These are phyloP conservation scores for Saraca asoca DNA, from an alignment of 331 rosid genomes.

Conservation along the genomic window DNA sequence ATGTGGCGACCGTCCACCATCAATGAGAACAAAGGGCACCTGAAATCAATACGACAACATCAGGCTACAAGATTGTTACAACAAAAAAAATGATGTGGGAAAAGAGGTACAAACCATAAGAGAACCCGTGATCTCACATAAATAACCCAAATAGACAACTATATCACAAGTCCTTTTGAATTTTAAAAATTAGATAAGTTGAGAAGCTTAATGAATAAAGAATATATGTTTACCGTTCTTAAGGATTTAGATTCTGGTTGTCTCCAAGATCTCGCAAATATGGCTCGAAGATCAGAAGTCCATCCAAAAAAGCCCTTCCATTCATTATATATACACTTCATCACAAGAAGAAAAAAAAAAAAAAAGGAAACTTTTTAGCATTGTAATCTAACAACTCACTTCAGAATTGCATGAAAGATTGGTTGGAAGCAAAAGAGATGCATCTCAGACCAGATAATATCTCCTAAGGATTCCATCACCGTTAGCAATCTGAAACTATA, in stretches of 20 bases:
- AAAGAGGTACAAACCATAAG: conserved; percentile 3
- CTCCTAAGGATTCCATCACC: too few relatives aligned
- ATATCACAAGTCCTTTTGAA: not conserved
- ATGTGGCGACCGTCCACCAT: conserved; percentile 44
- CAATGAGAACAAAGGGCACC: conserved; percentile 86
- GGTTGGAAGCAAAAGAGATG: not conserved
- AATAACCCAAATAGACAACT: conserved; percentile 17
- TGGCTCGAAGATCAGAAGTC: conserved; percentile 78
- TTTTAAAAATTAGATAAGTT: not conserved
- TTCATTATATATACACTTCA: conserved; percentile 77
- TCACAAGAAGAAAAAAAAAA: conserved; percentile 10
- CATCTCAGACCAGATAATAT: too few relatives aligned
- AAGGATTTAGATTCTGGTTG: conserved; percentile 60
- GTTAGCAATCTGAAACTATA: too few relatives aligned
- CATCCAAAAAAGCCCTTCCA: conserved; percentile 83
- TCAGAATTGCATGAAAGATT: conserved; percentile 21
- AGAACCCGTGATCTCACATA: conserved; percentile 17
- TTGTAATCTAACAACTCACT: conserved; percentile 12
- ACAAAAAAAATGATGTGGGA: not conserved
- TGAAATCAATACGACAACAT: conserved; percentile 31
- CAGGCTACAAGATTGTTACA: conserved; percentile 15
- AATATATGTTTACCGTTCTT: conserved; percentile 60
- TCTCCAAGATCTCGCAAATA: conserved; percentile 67
- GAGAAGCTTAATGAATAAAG: conserved; percentile 23
- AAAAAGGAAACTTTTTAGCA: not conserved